Conservation (phyloP, 1,284 basidiomycete genomes). For the Cryptococcus hybrid region DNA sequence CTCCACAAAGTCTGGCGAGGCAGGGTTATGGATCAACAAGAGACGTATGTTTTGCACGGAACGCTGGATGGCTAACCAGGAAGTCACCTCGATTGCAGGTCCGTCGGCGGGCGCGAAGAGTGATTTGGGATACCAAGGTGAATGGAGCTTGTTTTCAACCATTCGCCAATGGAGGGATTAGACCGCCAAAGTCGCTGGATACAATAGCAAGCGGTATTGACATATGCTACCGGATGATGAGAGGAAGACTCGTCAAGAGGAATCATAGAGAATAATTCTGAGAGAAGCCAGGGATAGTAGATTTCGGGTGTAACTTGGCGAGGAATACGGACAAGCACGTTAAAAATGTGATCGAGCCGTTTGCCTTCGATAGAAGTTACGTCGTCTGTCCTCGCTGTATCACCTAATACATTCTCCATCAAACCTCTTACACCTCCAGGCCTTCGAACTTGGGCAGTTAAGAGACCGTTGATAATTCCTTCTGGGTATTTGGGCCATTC, state of each 20-base stretch:
- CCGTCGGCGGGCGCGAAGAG: neutral
- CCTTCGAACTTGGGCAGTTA: constrained; percentile 30
- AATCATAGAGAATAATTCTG: constrained; percentile 24
- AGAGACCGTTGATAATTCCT: constrained; percentile 22
- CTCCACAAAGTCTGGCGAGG: constrained; percentile 66
- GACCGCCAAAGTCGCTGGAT: constrained; percentile 27
- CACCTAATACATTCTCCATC: constrained; percentile 42
- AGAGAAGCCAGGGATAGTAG: constrained; percentile 28
- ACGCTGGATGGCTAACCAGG: constrained; percentile 9
- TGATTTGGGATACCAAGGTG: constrained; percentile 26
- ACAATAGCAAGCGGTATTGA: constrained; percentile 32
- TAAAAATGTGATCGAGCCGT: constrained; percentile 38
- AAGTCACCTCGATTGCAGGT: constrained; percentile 5
- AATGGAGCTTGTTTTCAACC: constrained; percentile 52
- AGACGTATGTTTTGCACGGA: constrained; percentile 12
- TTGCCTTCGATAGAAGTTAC: constrained; percentile 27
- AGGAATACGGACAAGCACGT: constrained; percentile 30
- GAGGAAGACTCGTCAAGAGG: constrained; percentile 13
- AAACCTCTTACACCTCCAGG: constrained; percentile 36
- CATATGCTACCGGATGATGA: constrained; percentile 20
- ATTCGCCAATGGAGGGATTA: constrained; percentile 37
- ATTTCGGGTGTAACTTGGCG: constrained; percentile 22
- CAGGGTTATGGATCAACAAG: constrained; percentile 62
- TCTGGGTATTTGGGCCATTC: constrained; percentile 35
- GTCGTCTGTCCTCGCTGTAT: constrained; percentile 23